Percentiles rank a stretch among this genome's conserved stretches.
Evolutionary conservation across 176 grass and related monocot species (phyloP).

Genomic region (Alopecurus myosuroides): DNA sequence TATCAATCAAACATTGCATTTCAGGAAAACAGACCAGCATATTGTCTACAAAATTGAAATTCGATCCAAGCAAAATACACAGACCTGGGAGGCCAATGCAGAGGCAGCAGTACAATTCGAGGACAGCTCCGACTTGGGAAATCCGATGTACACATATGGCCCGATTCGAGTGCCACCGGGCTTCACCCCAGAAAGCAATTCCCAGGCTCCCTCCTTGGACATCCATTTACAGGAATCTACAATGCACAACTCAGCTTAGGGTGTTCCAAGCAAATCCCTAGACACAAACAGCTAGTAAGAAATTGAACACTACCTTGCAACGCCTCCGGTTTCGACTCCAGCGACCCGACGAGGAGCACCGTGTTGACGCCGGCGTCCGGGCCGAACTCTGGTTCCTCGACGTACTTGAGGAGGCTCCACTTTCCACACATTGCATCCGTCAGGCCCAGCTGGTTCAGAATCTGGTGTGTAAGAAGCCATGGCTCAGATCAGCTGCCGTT

Average conservation of each 20-base stretch:
- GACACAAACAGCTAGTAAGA: neutral
- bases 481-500: neutral
- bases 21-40: neutral
- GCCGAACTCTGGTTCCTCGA: conserved; percentile 85
- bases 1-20: conserved; percentile 6
- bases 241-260: neutral
- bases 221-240: conserved; percentile 79
- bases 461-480: conserved; percentile 22
- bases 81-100: conserved; percentile 64
- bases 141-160: conserved; percentile 41
- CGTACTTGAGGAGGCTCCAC: conserved; percentile 52
- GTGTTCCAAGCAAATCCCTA: neutral
- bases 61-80: neutral
- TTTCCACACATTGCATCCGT: conserved; percentile 24
- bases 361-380: conserved; percentile 55
- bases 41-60: neutral
- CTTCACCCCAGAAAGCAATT: conserved; percentile 46
- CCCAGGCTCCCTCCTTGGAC: conserved; percentile 43
- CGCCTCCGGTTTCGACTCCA: conserved; percentile 38
- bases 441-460: conserved; percentile 40
- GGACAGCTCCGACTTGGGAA: conserved; percentile 30
- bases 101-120: conserved; percentile 6
- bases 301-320: conserved; percentile 41
- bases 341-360: conserved; percentile 42
- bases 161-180: conserved; percentile 48